phyloP scores from a whole-genome alignment of 2,329 filamentous ascomycete genomes.

The Rhynchosporium secalis region DNA sequence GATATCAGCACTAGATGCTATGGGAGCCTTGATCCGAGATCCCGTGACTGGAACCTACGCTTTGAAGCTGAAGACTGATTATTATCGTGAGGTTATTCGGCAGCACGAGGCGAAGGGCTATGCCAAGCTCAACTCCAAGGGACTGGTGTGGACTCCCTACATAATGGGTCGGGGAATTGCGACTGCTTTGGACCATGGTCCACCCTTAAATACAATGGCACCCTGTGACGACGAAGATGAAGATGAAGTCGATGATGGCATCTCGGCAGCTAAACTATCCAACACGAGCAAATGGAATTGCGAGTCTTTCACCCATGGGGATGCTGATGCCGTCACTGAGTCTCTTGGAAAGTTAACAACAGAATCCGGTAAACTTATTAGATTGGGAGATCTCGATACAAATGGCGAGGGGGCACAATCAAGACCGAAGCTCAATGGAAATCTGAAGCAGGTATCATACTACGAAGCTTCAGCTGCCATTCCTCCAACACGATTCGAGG shows the following conservation, averaged over 20 bases:
- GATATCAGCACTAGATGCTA: slow-evolving; percentile 85
- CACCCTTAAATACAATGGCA: slow-evolving; percentile 80
- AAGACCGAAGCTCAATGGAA: slow-evolving; percentile 31
- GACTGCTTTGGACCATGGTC: slow-evolving; percentile 79
- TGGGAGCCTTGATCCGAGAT: slow-evolving; percentile 87
- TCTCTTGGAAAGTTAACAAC: slow-evolving; percentile 37
- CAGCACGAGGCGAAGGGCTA: slow-evolving; percentile 91
- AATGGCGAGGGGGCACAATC: slow-evolving; percentile 26
- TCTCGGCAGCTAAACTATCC: slow-evolving; percentile 21
- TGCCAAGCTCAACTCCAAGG: slow-evolving; percentile 76
- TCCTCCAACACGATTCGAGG: slow-evolving; percentile 71
- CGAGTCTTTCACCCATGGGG: slow-evolving; percentile 31
- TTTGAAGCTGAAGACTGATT: slow-evolving; percentile 80
- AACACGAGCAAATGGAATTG: slow-evolving; percentile 32
- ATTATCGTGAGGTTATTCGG: slow-evolving; percentile 82
- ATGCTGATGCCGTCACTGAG: slow-evolving; percentile 32
- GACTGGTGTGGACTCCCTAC: slow-evolving; percentile 92
- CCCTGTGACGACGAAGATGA: slow-evolving; percentile 56
- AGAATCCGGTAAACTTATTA: slow-evolving; percentile 26
- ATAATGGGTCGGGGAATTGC: slow-evolving; percentile 88
- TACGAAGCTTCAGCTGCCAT: slow-evolving; percentile 47
- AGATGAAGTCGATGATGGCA: slow-evolving; percentile 23
- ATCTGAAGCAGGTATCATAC: slow-evolving; percentile 33
- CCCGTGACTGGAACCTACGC: slow-evolving; percentile 87
- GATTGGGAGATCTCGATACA: slow-evolving; percentile 23